Evolutionary conservation across 1,139 yeast genomes (phyloP).

Genomic region (Blastobotrys elegans): DNA sequence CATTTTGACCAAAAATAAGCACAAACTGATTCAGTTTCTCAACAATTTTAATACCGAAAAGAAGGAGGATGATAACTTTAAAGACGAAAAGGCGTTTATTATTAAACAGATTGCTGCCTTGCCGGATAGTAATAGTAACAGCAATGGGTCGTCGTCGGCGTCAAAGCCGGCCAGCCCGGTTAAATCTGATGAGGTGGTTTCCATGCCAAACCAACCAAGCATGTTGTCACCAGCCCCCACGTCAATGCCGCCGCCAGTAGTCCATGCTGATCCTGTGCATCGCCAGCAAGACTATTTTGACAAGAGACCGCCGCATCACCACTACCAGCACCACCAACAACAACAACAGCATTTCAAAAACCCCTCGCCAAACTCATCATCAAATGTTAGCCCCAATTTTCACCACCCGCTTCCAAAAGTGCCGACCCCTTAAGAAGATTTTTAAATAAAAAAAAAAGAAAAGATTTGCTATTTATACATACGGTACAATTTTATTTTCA

Average conservation of each 20-base stretch:
- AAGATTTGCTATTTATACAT: too few species aligned
- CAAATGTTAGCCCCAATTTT: slow-evolving; percentile 4
- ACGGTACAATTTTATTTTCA: slow-evolving; percentile 19
- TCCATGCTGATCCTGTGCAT: slow-evolving; percentile 22
- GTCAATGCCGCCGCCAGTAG: slow-evolving; percentile 20
- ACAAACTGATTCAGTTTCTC: slow-evolving; percentile 66
- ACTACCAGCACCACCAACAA: not conserved
- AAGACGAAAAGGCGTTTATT: slow-evolving; percentile 78
- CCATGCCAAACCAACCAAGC: slow-evolving; percentile 14
- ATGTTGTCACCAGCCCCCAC: slow-evolving; percentile 18
- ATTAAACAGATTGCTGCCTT: slow-evolving; percentile 67
- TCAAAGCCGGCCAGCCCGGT: not conserved
- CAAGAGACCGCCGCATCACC: not conserved
- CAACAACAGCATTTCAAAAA: not conserved
- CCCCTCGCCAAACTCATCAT: not conserved
- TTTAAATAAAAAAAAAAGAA: not conserved
- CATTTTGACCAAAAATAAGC: slow-evolving; percentile 76
- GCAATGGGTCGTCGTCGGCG: not conserved
- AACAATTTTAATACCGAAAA: slow-evolving; percentile 53
- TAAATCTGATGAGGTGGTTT: not conserved
- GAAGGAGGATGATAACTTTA: slow-evolving; percentile 60
- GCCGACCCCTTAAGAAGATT: slow-evolving; percentile 4
- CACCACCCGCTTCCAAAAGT: slow-evolving; percentile 13
- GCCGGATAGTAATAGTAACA: slow-evolving; percentile 15
- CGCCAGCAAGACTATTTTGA: slow-evolving; percentile 12